Percentiles rank a stretch among this genome's conserved stretches.
phyloP scores from a whole-genome alignment of 805 yeast species.

The Candida sithepensis region DNA sequence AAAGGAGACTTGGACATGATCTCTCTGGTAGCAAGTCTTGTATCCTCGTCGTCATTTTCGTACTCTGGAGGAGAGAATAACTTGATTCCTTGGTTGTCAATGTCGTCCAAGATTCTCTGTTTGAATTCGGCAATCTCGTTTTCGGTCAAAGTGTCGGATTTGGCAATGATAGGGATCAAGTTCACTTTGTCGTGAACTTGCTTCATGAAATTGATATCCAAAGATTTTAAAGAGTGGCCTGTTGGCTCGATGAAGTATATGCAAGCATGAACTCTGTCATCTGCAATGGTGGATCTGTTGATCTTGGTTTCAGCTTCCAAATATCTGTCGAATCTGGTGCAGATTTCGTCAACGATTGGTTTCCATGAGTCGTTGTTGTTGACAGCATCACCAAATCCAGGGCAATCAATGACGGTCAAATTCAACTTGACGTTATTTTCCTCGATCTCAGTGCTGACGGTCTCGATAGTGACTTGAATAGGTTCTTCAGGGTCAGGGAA shows the following conservation, averaged over 20 bases:
- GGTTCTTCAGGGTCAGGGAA: conserved; percentile 43
- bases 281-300: conserved; percentile 66
- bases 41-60: conserved; percentile 79
- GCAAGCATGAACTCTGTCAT: conserved; percentile 89
- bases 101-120: conserved; percentile 71
- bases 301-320: conserved; percentile 87
- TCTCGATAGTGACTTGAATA: conserved; percentile 51
- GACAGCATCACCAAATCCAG: conserved; percentile 91
- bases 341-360: conserved; percentile 88
- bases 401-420: conserved; percentile 81
- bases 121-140: conserved; percentile 80
- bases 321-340: conserved; percentile 78
- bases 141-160: conserved; percentile 88
- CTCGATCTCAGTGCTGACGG: conserved; percentile 70
- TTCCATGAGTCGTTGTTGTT: conserved; percentile 80
- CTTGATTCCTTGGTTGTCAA: conserved; percentile 67
- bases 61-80: conserved; percentile 74
- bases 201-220: conserved; percentile 86
- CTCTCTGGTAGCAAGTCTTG: conserved; percentile 58
- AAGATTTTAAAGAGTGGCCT: conserved; percentile 85
- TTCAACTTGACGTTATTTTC: conserved; percentile 90
- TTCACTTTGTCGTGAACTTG: conserved; percentile 87
- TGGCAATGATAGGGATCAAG: conserved; percentile 91
- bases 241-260: conserved; percentile 95
- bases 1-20: conserved; percentile 77